Base-by-base conservation (phyloP, 441 rosid species). In the Adansonia madagascariensis region DNA sequence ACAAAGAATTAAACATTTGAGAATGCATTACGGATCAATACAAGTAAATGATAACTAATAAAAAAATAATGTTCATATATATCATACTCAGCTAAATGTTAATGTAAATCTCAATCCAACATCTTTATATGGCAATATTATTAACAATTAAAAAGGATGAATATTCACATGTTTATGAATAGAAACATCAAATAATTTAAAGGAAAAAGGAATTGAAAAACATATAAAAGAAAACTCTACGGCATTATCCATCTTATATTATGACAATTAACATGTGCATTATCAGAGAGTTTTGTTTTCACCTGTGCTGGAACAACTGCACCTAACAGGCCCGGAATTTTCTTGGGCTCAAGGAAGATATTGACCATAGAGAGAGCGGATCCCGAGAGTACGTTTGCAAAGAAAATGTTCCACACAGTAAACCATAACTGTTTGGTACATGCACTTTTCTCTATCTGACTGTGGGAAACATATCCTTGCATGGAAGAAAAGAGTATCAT, bases 261-360 rank as follows among this genome's bases (percentile, higher is more conserved):
- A 20, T 8, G 31, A 57, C 3, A 20, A 57, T 8, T 6, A 57
- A 57, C 62, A 20, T 6, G 46, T 63, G 41, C 31, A 53, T 20
- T 14, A 50, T 71, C 46, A 71, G 7, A 50, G 60, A 50, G 27
- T 52, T 9, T 9, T 12, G 71, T 79, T 69, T 80, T 85, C 78
- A 94, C 98, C 94, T 96, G 99, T 49, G 89, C 85, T 72, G 98
- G 99, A 79, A 94, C 96, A 24, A 90, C 95, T 86, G 83, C 84
- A 55, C 94, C 99, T 79, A 96, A 91, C 59, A 88, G 86, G 31
- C 17, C 64, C 3, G 98, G 97, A 75, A 94, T 94, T 8, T 78
- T 86, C 87, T 87, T 91, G 63, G 97, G 97, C 66, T 94, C 94
- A 56, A 94, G 91, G 80, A 96, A 85, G 75, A 92, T 73, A 80